Conservation (phyloP, 106 monocot species). For the Apostasia shenzhenica region DNA sequence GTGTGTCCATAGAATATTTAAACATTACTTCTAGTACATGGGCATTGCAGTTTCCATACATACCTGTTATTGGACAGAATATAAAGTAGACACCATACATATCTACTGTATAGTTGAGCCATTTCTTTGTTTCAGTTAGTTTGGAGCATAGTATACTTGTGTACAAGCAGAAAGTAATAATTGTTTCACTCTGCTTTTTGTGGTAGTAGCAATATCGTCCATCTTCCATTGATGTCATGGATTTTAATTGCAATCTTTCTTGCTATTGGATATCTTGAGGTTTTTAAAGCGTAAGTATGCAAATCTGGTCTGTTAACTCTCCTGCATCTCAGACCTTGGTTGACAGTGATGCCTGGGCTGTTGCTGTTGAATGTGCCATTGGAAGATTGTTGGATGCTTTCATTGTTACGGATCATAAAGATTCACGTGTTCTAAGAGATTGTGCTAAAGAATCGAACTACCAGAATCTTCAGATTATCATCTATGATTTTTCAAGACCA, state of each 20-base stretch:
- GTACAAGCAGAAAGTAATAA: no score
- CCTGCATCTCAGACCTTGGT: slow-evolving; percentile 54
- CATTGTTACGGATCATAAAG: slow-evolving; percentile 82
- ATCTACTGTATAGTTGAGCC: no score
- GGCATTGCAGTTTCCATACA: no score
- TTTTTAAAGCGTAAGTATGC: no score
- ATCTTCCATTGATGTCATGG: neutral
- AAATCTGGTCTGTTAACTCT: neutral
- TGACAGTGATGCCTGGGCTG: slow-evolving; percentile 61
- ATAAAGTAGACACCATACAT: no score
- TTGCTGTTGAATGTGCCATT: slow-evolving; percentile 81
- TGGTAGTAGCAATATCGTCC: neutral
- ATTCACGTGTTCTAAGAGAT: slow-evolving; percentile 63
- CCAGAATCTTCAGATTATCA: slow-evolving; percentile 73
- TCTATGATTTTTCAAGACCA: slow-evolving; percentile 88
- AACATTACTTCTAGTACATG: no score
- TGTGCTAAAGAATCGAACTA: slow-evolving; percentile 91
- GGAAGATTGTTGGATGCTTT: slow-evolving; percentile 89
- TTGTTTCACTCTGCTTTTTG: no score
- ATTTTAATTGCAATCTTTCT: neutral
- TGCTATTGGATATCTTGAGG: neutral
- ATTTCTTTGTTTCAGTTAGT: no score
- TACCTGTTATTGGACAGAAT: no score
- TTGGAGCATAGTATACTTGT: no score
- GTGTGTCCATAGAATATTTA: no score